Base-by-base conservation (phyloP, 148 eudicot genomes). In the Amaranthus cruentus region DNA sequence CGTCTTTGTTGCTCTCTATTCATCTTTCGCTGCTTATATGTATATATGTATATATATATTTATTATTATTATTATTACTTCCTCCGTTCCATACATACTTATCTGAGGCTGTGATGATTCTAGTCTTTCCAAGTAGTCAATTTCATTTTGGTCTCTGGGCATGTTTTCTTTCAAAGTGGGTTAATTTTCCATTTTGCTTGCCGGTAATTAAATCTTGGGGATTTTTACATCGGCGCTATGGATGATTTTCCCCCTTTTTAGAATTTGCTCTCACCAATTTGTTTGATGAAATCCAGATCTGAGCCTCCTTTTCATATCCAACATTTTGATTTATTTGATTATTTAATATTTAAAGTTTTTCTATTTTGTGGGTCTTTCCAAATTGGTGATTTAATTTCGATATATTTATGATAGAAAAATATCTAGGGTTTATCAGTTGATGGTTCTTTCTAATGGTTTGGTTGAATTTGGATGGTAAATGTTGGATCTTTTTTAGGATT, bases 201-300 rank as follows among this genome's bases (percentile, higher is more conserved):
- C 53, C 69, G 48, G 54, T 42, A 66, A 66, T 14, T 66, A 7
- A 66, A 28, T 28, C 14, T 47, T 7, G 5, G 4, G 42, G 14
- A n/a, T 47, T 66, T 48, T 47, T n/a, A 54, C 15, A 47, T 66
- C 14, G 69, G 53, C 69, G 69, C 54, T 48, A n/a, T 66, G 54
- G 69, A 47, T 2, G 42, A 66, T n/a, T 66, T 48, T 44, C 11
- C 54, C n/a, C 13, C 48, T 11, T 66, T 47, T 28, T 47, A 66
- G 3, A 7, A 11, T n/a, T 66, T 66, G 12, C 69, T 48, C 1
- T 28, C 5, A 46, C 54, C 69, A 66, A 66, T 47, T 48, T 48
- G 54, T 15, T 66, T 66, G 69, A 66, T 66, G 69, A 47, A 66
- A 14, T n/a, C 28, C 69, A 66, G 69, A 66, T 66, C 69, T 66